These are phyloP conservation scores for Graphilbum fragrans DNA, from an alignment of 2,329 filamentous ascomycete species.

Conservation along the genomic window DNA sequence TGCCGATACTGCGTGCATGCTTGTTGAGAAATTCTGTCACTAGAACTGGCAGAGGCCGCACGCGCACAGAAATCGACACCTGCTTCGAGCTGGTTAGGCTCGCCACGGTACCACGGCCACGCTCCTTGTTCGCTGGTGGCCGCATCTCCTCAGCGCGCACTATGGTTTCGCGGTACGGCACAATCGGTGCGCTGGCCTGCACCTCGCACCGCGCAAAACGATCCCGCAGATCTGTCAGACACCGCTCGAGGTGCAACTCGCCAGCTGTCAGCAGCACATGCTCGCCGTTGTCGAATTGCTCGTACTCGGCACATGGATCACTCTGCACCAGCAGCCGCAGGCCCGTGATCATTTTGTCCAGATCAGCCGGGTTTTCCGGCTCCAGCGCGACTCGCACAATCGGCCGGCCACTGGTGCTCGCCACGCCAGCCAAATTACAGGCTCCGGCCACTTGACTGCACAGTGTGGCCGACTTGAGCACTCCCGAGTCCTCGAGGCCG, in stretches of 20 bases:
- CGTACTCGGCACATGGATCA: constrained; percentile 91
- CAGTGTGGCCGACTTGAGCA: constrained; percentile 91
- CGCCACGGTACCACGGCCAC: constrained; percentile 72
- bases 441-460: constrained; percentile 79
- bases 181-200: constrained; percentile 85
- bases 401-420: constrained; percentile 62
- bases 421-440: constrained; percentile 81
- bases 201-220: constrained; percentile 91
- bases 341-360: constrained; percentile 90
- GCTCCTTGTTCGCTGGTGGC: constrained; percentile 69
- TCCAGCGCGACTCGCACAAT: constrained; percentile 96
- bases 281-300: constrained; percentile 84
- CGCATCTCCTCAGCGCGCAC: constrained; percentile 85
- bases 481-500: constrained; percentile 70
- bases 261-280: constrained; percentile 91
- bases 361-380: constrained; percentile 75
- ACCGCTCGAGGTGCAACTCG: constrained; percentile 87
- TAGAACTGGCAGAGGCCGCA: constrained; percentile 63
- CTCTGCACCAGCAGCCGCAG: constrained; percentile 81
- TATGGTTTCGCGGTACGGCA: constrained; percentile 90
- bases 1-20: constrained; percentile 60
- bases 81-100: constrained; percentile 76
- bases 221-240: constrained; percentile 84
- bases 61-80: constrained; percentile 61
- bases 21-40: constrained; percentile 81